These are phyloP conservation scores for Psilocybe cubensis DNA, from an alignment of 768 basidiomycete genomes.

Conservation along the genomic window DNA sequence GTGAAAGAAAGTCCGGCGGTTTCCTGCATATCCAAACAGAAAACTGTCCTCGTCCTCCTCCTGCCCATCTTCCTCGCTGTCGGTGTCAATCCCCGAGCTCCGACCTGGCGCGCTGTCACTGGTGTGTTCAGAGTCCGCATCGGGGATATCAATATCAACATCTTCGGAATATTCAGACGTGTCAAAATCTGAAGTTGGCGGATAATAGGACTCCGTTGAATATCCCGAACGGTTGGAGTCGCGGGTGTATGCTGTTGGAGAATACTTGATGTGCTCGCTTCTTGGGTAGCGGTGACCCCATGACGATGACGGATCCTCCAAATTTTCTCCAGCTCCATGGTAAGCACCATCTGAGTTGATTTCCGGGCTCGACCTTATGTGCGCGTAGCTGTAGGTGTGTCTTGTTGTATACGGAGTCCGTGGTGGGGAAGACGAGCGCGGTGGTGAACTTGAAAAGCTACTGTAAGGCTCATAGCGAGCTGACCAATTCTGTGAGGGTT, in stretches of 20 bases:
- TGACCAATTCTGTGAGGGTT: conserved; percentile 20
- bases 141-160: conserved; percentile 22
- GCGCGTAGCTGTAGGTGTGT: conserved; percentile 29
- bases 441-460: conserved; percentile 36
- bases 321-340: conserved; percentile 19
- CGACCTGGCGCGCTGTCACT: conserved; percentile 28
- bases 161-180: conserved; percentile 36
- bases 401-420: conserved; percentile 36
- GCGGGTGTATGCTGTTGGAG: conserved; percentile 20
- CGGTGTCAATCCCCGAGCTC: conserved; percentile 31
- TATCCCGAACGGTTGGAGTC: conserved; percentile 33
- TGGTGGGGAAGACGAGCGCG: conserved; percentile 43
- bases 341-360: conserved; percentile 27
- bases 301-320: conserved; percentile 30
- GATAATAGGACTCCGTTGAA: conserved; percentile 26
- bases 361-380: conserved; percentile 40
- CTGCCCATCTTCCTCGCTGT: conserved; percentile 38
- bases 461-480: conserved; percentile 20
- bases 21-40: conserved; percentile 28
- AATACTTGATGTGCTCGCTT: conserved; percentile 21
- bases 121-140: conserved; percentile 28
- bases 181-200: conserved; percentile 36
- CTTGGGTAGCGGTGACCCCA: conserved; percentile 27
- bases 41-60: conserved; percentile 30
- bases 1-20: conserved; percentile 54